Evolutionary conservation across 2,329 filamentous ascomycete genomes (phyloP).

Genomic region (Grosmannia clavigera): DNA sequence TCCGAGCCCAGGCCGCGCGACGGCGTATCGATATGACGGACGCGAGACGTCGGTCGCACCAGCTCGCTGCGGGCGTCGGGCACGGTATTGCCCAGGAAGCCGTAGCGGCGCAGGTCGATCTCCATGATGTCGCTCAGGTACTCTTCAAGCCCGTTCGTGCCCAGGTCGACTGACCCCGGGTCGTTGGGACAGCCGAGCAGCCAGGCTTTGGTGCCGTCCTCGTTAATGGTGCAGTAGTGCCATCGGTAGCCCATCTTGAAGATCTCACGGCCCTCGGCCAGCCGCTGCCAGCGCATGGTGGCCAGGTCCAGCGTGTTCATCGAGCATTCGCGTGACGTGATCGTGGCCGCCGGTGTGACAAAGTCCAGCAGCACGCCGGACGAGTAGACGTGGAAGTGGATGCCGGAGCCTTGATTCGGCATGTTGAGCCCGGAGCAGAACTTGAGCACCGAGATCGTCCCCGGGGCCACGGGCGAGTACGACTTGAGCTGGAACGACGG

Average conservation of each 20-base stretch:
- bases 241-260: conserved; percentile 88
- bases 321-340: conserved; percentile 77
- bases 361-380: conserved; percentile 90
- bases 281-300: conserved; percentile 81
- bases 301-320: conserved; percentile 80
- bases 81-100: conserved; percentile 71
- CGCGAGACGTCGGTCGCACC: conserved; percentile 33
- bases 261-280: conserved; percentile 87
- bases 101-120: conserved; percentile 84
- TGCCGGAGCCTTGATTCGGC: conserved; percentile 78
- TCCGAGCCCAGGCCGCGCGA: conserved; percentile 69
- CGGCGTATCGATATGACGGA: conserved; percentile 37
- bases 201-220: conserved; percentile 93
- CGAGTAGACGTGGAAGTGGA: conserved; percentile 90
- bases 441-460: conserved; percentile 77
- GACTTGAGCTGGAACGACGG: conserved; percentile 53
- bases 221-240: conserved; percentile 96
- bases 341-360: conserved; percentile 81
- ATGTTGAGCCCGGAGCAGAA: conserved; percentile 81
- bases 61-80: conserved; percentile 35
- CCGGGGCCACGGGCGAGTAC: conserved; percentile 77
- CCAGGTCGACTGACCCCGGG: conserved; percentile 48
- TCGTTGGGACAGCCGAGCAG: conserved; percentile 85
- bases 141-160: conserved; percentile 66
- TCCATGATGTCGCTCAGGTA: conserved; percentile 91